A percentile compares a stretch with the other conserved stretches of the same genome.
Evolutionary conservation across 2,329 filamentous ascomycete genomes (phyloP).

Genomic region (Cryoendolithus antarcticus): DNA sequence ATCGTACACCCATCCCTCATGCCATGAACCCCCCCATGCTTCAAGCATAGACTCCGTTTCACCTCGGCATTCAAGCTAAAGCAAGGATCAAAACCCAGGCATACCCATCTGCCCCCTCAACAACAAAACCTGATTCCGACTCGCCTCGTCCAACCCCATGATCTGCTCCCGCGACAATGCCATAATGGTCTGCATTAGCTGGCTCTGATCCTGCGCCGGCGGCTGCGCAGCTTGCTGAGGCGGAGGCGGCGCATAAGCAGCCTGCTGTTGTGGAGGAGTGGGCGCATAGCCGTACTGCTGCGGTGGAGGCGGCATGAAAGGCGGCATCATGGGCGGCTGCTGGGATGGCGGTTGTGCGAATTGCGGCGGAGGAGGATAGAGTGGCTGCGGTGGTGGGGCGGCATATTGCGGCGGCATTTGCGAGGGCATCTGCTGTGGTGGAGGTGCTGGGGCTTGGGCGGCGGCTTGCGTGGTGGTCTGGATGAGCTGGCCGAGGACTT

Average conservation of each 20-base stretch:
- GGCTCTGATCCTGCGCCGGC: slow-evolving; percentile 47
- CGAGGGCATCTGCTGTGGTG: slow-evolving; percentile 11
- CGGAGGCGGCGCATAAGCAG: slow-evolving; percentile 24
- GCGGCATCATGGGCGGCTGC: slow-evolving; percentile 23
- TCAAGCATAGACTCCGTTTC: no score
- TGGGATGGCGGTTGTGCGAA: slow-evolving; percentile 24
- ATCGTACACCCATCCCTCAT: no score
- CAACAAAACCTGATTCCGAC: slow-evolving; percentile 67
- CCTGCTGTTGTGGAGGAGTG: slow-evolving; percentile 32
- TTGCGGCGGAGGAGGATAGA: slow-evolving; percentile 19
- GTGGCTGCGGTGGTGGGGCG: slow-evolving; percentile 21
- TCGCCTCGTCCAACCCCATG: slow-evolving; percentile 50
- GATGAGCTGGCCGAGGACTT: slow-evolving; percentile 68
- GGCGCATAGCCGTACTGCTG: slow-evolving; percentile 23
- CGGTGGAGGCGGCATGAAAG: slow-evolving; percentile 7
- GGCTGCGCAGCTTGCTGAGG: slow-evolving; percentile 31
- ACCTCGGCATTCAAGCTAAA: no score
- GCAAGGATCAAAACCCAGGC: neutral
- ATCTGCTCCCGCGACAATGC: slow-evolving; percentile 69
- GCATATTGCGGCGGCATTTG: slow-evolving; percentile 16
- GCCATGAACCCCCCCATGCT: no score
- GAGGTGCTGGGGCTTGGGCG: slow-evolving; percentile 19
- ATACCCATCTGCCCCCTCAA: slow-evolving; percentile 51
- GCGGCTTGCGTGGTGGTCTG: slow-evolving; percentile 35
- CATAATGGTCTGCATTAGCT: slow-evolving; percentile 70